Conservation (phyloP, 2,329 filamentous ascomycete species). For the Sporothrix pallida region DNA sequence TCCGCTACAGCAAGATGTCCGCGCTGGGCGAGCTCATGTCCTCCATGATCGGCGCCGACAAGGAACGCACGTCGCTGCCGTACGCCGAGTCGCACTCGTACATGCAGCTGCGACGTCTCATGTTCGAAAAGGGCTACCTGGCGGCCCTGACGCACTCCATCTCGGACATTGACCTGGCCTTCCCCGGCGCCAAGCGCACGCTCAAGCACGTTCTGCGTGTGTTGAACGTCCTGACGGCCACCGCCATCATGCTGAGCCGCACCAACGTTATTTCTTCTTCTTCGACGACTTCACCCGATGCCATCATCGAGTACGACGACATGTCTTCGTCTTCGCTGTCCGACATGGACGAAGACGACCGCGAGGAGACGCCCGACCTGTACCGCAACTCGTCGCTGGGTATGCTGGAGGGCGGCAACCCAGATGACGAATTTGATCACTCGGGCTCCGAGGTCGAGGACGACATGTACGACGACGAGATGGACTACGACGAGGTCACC, state of each 20-base stretch:
- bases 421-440: slow-evolving; percentile 68
- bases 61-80: slow-evolving; percentile 64
- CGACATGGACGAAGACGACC: slow-evolving; percentile 76
- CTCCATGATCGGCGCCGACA: slow-evolving; percentile 84
- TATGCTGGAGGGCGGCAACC: slow-evolving; percentile 85
- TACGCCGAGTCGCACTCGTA: slow-evolving; percentile 62
- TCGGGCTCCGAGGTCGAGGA: slow-evolving; percentile 78
- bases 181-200: slow-evolving; percentile 87
- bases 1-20: slow-evolving; percentile 86
- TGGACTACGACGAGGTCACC: slow-evolving; percentile 82
- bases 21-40: slow-evolving; percentile 90
- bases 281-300: slow-evolving; percentile 66
- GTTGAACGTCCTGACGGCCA: slow-evolving; percentile 83
- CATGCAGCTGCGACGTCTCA: slow-evolving; percentile 85
- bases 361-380: slow-evolving; percentile 94
- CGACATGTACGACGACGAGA: slow-evolving; percentile 93
- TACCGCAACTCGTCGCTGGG: slow-evolving; percentile 96
- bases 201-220: slow-evolving; percentile 96
- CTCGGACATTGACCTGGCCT: slow-evolving; percentile 93
- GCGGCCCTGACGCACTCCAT: slow-evolving; percentile 87
- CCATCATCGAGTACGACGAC: slow-evolving; percentile 82
- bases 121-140: slow-evolving; percentile 98
- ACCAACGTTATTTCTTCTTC: slow-evolving; percentile 67
- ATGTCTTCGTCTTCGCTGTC: slow-evolving; percentile 87
- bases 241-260: slow-evolving; percentile 84